These are phyloP conservation scores for Scheffersomyces lignosus DNA, from an alignment of 805 yeast species.

Conservation along the genomic window DNA sequence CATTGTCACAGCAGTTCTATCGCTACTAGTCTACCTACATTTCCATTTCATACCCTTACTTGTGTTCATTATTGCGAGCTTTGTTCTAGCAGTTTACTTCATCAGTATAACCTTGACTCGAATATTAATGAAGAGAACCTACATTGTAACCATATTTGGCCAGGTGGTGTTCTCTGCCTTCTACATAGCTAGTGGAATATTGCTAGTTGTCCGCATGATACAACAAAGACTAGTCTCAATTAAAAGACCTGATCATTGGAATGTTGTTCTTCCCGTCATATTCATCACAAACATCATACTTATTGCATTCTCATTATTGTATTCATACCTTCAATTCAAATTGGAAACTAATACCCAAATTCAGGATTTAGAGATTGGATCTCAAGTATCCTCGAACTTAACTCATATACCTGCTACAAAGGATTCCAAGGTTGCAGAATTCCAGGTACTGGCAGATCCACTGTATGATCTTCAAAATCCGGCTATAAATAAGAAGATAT, in stretches of 20 bases:
- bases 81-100: slow-evolving; percentile 3
- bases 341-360: neutral
- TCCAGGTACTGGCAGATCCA: too few relatives aligned
- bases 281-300: slow-evolving; percentile 7
- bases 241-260: slow-evolving; percentile 2
- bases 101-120: too few relatives aligned
- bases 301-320: slow-evolving; percentile 1
- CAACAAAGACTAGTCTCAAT: neutral
- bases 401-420: neutral
- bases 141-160: neutral
- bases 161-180: slow-evolving; percentile 1
- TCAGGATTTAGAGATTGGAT: neutral
- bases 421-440: neutral
- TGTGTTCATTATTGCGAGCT: slow-evolving; percentile 2
- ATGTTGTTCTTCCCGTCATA: slow-evolving; percentile 1
- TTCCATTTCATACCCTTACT: slow-evolving; percentile 1
- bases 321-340: too few relatives aligned
- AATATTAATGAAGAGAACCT: neutral
- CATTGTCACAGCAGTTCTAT: neutral
- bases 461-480: too few relatives aligned
- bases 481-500: slow-evolving; percentile 15
- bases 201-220: slow-evolving; percentile 3
- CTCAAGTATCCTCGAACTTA: neutral
- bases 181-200: slow-evolving; percentile 5
- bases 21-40: slow-evolving; percentile 1